phyloP scores from a whole-genome alignment of 2,329 filamentous ascomycete species.

The Aspergillus felis region DNA sequence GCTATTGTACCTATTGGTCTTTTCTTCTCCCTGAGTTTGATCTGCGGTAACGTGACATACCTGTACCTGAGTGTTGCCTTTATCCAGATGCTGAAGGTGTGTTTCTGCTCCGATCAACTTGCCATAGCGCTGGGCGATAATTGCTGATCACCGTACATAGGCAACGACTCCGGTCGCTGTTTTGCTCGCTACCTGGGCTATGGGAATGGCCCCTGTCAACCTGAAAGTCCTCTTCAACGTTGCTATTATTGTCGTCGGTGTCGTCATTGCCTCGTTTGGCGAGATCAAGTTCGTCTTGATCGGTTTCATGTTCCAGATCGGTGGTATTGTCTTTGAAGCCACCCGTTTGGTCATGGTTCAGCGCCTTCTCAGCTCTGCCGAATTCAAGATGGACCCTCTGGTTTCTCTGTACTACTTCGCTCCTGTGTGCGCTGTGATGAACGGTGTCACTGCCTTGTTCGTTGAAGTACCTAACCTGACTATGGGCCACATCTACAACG shows the following conservation, averaged over 20 bases:
- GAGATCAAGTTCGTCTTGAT: constrained; percentile 80
- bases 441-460: constrained; percentile 65
- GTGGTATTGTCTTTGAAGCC: constrained; percentile 75
- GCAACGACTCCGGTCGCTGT: constrained; percentile 94
- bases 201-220: constrained; percentile 80
- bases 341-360: constrained; percentile 82
- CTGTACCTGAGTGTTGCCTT: constrained; percentile 91
- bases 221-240: constrained; percentile 88
- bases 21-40: constrained; percentile 93
- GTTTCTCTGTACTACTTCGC: constrained; percentile 89
- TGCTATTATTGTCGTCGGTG: constrained; percentile 88
- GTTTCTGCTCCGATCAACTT: constrained; percentile 25
- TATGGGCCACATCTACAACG: constrained; percentile 60
- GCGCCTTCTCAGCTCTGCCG: constrained; percentile 69
- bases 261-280: constrained; percentile 88
- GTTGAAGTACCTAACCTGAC: constrained; percentile 66
- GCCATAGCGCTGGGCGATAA: not conserved
- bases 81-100: constrained; percentile 97
- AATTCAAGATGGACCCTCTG: constrained; percentile 84
- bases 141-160: constrained; percentile 41
- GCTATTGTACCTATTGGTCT: constrained; percentile 92
- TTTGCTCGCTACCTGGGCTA: constrained; percentile 80
- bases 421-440: constrained; percentile 78
- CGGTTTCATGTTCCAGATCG: constrained; percentile 66
- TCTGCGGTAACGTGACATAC: constrained; percentile 93